Base-by-base conservation (phyloP, 1,284 basidiomycete species). In the Earliella scabrosa region DNA sequence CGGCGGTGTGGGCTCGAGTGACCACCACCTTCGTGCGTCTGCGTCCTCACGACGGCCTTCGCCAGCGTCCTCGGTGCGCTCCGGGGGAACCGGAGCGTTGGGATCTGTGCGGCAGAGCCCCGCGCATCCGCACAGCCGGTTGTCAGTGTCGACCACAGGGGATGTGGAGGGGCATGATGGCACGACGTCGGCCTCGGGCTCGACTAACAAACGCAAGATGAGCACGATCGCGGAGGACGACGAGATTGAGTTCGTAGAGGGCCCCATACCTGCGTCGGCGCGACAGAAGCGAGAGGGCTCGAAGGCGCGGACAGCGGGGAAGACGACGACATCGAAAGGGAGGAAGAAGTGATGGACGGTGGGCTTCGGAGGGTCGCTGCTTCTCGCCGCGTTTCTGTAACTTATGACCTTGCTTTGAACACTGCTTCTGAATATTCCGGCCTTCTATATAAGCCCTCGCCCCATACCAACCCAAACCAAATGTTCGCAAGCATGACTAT, bases 161-260 rank as follows among this genome's bases (percentile, higher is more conserved):
- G 72, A 73, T 46, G 63, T 72, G 10, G 73, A 75, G 36, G 69
- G 59, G 35, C 45, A 69, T 11, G 67, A 66, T 14, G 53, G 60
- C 5, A 48, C 61, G 13, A 55, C 63, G 23, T 62, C 66, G 5
- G 56, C 36, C 45, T 56, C 65, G 38, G 45, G 59, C 38, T 50
- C 58, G 46, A 50, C 60, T 32, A 59, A 69, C 11, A 87, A 87
- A 67, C 75, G 85, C 34, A 86, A 82, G 16, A 67, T 73, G 58
- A 53, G 64, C 58, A 46, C 63, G 62, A 61, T 59, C 39, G 60
- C 52, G n/a, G 56, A 62, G 48, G 84, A 86, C 45, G 82, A 85
- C 46, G 84, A 86, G 34, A 69, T 84, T 20, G 80, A 86, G 61
- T 76, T 84, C 47, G 66, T 84, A 2, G 82, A 86, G 36, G 82